Percentiles rank a stretch among this genome's conserved stretches.
Evolutionary conservation across 331 rosid species (phyloP).

Genomic region (Rosa hybrid): DNA sequence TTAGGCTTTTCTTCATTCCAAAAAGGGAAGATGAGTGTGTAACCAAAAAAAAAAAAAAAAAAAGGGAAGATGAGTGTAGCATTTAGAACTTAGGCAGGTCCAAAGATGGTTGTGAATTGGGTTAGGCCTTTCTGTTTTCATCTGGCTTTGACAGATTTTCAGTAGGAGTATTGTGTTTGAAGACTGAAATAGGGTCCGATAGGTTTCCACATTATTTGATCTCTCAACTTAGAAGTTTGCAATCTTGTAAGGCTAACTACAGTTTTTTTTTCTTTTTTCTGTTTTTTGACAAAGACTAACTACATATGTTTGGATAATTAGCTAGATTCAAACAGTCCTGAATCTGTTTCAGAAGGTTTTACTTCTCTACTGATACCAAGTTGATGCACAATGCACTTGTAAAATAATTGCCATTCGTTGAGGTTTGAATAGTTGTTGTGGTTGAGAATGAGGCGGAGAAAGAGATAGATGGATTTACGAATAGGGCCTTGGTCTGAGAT

Average conservation of each 20-base stretch:
- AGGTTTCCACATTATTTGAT: not conserved
- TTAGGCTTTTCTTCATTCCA: not conserved
- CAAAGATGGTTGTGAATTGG: not conserved
- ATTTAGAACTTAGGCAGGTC: not conserved
- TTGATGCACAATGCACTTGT: not conserved
- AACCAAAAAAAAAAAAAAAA: not conserved
- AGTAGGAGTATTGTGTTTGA: not conserved
- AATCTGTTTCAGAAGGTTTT: not conserved
- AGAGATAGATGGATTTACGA: slow-evolving; percentile 27
- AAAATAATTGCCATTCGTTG: not conserved
- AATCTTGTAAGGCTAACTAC: not conserved
- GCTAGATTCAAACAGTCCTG: not conserved
- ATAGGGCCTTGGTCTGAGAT: slow-evolving; percentile 32
- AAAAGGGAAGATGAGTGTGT: not conserved
- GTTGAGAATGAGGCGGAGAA: slow-evolving; percentile 6
- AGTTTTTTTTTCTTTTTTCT: not conserved
- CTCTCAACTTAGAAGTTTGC: not conserved
- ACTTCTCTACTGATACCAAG: not conserved
- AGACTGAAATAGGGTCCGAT: not conserved
- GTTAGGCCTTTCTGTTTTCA: slow-evolving; percentile 5
- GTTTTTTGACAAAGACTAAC: not conserved
- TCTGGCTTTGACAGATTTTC: not conserved
- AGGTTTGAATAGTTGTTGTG: not conserved
- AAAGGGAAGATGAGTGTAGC: not conserved
- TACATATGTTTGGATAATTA: not conserved